Base-by-base conservation (phyloP, 345 rosid species). In the Xanthoceras sorbifolium region DNA sequence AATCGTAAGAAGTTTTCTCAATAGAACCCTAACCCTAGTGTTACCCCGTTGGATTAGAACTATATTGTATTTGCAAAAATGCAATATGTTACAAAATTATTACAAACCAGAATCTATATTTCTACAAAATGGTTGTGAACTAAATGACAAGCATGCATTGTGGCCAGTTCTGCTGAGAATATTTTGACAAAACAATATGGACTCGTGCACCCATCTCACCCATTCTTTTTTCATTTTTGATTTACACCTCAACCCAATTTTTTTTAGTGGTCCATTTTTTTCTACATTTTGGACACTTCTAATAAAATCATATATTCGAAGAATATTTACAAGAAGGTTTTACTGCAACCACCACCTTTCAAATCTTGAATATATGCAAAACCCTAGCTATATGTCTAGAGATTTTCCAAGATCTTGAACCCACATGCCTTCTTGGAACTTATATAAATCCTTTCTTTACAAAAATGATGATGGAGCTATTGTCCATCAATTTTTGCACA, bases 381-480 rank as follows among this genome's bases (percentile, higher is more conserved):
- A 36, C 48, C 36, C 25, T 69, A 12, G 20, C 63, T 29, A 32
- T 29, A 32, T 31, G 17, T 11, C 60, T 62, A n/a, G 44, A 73
- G 76, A 73, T 73, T 44, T 63, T 20, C 25, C 3, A 73, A 73
- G 76, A 73, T 73, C 40, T 42, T 62, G 26, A 15, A 29, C 76
- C 69, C 69, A 44, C 69, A 18, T 46, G 28, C 38, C 11, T 60
- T 72, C 5, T 59, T 44, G 76, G 40, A 61, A 26, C 44, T 26
- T 31, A 48, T 20, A 44, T 62, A 28, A 10, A 25, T 73, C 46
- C 44, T 73, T 62, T 40, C 28, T 9, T 0, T 15, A 6, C 1
- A 18, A 64, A n/a, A 55, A 28, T 72, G 76, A 73, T 20, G 69
- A 42, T 25, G 10, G 31, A 32, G n/a, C 9, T 28, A 25, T 20